Percentiles rank a stretch among this genome's conserved stretches.
These are phyloP conservation scores for Baorangia bicolor DNA, from an alignment of 768 basidiomycete genomes.

Conservation along the genomic window DNA sequence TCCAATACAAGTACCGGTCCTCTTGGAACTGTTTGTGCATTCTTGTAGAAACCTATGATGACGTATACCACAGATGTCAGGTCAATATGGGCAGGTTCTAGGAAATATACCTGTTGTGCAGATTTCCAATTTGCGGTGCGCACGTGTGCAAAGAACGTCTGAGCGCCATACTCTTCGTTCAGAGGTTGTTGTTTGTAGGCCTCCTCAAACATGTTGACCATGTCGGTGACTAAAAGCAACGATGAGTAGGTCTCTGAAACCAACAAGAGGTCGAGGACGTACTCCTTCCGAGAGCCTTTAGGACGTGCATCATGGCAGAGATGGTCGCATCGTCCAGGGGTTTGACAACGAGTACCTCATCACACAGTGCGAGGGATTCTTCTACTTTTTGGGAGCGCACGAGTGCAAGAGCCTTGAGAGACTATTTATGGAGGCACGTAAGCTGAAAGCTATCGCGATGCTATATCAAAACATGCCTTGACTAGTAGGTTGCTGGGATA, in stretches of 20 bases:
- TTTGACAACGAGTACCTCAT: constrained; percentile 73
- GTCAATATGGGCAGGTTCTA: background rate
- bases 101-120: constrained; percentile 67
- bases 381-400: constrained; percentile 85
- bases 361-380: constrained; percentile 74
- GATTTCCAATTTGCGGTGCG: constrained; percentile 82
- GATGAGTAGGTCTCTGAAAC: background rate
- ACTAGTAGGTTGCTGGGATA: constrained; percentile 70
- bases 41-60: constrained; percentile 65
- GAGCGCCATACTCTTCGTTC: constrained; percentile 81
- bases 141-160: constrained; percentile 84
- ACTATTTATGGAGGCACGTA: constrained; percentile 41
- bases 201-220: constrained; percentile 82
- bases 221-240: constrained; percentile 58
- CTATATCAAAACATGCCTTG: constrained; percentile 46
- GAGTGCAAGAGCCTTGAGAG: constrained; percentile 81
- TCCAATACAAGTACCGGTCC: constrained; percentile 82
- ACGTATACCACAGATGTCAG: background rate
- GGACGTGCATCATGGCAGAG: constrained; percentile 80
- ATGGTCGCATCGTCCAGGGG: constrained; percentile 73
- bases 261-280: constrained; percentile 15
- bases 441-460: background rate
- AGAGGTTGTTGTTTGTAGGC: constrained; percentile 78
- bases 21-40: constrained; percentile 85
- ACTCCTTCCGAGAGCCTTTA: constrained; percentile 75